Conservation (phyloP, 208 protist species). For the Trypanosoma grayi region DNA sequence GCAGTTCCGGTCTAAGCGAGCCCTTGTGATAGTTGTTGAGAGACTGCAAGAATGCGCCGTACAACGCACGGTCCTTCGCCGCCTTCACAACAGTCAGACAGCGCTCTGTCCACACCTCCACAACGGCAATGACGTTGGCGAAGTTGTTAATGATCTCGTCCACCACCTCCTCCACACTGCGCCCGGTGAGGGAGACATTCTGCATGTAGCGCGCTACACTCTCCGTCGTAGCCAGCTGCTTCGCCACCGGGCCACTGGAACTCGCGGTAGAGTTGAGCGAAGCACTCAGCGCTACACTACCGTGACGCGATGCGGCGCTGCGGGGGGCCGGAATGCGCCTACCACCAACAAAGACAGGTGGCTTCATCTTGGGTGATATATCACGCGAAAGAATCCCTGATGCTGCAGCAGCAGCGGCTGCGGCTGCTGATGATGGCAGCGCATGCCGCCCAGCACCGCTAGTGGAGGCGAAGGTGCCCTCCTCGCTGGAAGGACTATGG, state of each 20-base stretch:
- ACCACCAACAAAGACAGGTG: conserved; percentile 31
- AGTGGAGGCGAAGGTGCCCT: conserved; percentile 2
- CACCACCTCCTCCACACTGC: conserved; percentile 30
- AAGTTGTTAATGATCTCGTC: conserved; percentile 41
- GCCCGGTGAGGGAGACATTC: conserved; percentile 22
- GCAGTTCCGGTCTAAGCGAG: conserved; percentile 33
- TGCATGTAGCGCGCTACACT: conserved; percentile 66
- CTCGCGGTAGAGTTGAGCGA: conserved; percentile 27
- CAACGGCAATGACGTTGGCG: conserved; percentile 37
- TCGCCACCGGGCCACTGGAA: conserved; percentile 4
- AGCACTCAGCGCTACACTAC: conserved; percentile 7
- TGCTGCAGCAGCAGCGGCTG: too few species aligned
- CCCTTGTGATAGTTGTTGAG: conserved; percentile 21
- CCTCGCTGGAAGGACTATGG: conserved; percentile 13
- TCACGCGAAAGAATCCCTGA: too few species aligned
- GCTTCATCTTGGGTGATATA: conserved; percentile 10
- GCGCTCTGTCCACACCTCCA: conserved; percentile 57
- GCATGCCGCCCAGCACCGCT: neutral
- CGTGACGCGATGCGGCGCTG: conserved; percentile 28
- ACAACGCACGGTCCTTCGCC: conserved; percentile 51
- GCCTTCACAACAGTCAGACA: conserved; percentile 71
- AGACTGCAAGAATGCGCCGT: conserved; percentile 43
- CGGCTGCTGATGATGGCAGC: neutral
- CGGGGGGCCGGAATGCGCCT: conserved; percentile 49
- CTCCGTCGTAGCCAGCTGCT: conserved; percentile 30